These are phyloP conservation scores for Taiwanofungus camphoratus DNA, from an alignment of 1,284 basidiomycete genomes.

Conservation along the genomic window DNA sequence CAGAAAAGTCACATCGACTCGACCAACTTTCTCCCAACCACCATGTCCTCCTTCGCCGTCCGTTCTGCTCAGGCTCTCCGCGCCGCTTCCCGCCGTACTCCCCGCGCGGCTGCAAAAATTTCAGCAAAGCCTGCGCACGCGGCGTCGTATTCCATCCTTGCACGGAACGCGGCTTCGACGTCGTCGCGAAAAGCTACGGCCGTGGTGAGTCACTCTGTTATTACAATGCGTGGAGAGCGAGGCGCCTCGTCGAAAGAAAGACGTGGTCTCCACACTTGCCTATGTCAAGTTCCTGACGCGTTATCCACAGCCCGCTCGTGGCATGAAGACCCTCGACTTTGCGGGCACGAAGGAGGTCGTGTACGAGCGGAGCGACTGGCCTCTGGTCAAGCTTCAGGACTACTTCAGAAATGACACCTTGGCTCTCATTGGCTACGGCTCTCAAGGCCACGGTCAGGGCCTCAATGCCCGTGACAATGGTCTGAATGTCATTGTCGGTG, in stretches of 20 bases:
- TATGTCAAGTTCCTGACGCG: neutral
- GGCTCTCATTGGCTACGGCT: constrained; percentile 97
- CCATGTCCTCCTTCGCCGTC: constrained; percentile 56
- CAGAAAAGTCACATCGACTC: constrained; percentile 1
- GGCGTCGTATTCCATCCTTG: constrained; percentile 73
- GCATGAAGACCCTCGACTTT: constrained; percentile 97
- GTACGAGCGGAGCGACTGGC: constrained; percentile 99
- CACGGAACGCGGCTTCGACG: constrained; percentile 41
- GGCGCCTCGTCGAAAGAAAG: constrained; percentile 1
- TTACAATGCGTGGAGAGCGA: neutral
- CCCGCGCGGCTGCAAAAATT: constrained; percentile 41
- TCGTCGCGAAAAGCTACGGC: constrained; percentile 30
- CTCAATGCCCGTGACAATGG: constrained; percentile 99
- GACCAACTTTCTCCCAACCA: constrained; percentile 20
- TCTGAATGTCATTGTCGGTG: constrained; percentile 97
- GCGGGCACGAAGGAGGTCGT: constrained; percentile 94
- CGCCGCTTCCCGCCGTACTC: constrained; percentile 52
- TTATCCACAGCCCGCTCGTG: constrained; percentile 40
- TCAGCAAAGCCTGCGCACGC: constrained; percentile 40
- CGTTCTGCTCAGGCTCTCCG: constrained; percentile 59
- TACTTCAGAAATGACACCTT: constrained; percentile 99
- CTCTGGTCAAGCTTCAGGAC: constrained; percentile 94
- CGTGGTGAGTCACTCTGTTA: constrained; percentile 34
- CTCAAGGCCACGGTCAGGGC: constrained; percentile 98
- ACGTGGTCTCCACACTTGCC: neutral